Conservation (phyloP, 108 stramenopile species). For the Nitzschia inconspicua region DNA sequence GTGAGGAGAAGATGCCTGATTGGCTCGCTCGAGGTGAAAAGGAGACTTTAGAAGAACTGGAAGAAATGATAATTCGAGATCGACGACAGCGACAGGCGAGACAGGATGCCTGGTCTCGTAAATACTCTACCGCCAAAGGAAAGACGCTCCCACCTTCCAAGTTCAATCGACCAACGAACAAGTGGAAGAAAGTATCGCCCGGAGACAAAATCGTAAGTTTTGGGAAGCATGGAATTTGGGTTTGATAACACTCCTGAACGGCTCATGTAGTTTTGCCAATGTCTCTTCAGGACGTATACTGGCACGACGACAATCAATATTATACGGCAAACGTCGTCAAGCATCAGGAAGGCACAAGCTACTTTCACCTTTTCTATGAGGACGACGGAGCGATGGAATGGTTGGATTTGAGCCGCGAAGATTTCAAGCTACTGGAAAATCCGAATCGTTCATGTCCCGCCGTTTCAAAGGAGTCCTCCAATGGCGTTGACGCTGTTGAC, state of each 20-base stretch:
- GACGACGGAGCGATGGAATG: slow-evolving; percentile 2
- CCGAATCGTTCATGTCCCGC: not conserved
- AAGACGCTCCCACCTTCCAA: not conserved
- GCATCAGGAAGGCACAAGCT: not conserved
- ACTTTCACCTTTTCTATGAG: slow-evolving; percentile 3
- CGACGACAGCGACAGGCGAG: too few species aligned
- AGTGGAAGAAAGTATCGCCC: not conserved
- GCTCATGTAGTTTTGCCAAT: too few species aligned
- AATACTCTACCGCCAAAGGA: not conserved
- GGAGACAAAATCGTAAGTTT: not conserved
- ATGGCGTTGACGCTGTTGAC: too few species aligned
- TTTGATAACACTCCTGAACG: too few species aligned
- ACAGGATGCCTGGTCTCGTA: not conserved
- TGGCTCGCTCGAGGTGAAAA: not conserved
- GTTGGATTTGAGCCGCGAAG: not conserved
- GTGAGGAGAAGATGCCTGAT: not conserved
- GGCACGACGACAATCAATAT: not conserved
- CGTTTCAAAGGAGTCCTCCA: too few species aligned
- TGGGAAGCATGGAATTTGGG: too few species aligned
- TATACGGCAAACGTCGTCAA: not conserved
- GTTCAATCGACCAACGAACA: not conserved
- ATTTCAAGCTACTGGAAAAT: not conserved
- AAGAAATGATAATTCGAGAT: not conserved
- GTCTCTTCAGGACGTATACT: too few species aligned
- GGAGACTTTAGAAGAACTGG: not conserved